Percentiles rank a stretch among this genome's conserved stretches.
phyloP scores from a whole-genome alignment of 768 basidiomycete species.

The Auriculariales sp. region DNA sequence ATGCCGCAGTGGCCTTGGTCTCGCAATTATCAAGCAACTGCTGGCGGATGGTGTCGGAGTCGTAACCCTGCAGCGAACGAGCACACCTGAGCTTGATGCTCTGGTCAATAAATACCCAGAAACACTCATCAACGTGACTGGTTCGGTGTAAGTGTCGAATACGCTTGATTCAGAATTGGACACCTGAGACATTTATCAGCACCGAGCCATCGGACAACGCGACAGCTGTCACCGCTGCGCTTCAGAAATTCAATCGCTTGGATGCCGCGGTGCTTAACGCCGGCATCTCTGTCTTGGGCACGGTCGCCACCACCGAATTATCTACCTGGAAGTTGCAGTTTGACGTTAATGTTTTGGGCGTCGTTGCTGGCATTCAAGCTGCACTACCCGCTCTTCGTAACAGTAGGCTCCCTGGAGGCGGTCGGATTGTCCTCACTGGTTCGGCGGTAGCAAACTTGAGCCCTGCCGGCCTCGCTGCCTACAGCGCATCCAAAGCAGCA shows the following conservation, averaged over 20 bases:
- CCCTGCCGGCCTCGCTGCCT: conserved; percentile 56
- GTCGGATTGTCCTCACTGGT: conserved; percentile 67
- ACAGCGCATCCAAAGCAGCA: conserved; percentile 76
- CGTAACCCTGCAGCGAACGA: conserved; percentile 62
- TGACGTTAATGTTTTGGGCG: conserved; percentile 79
- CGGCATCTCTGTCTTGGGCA: conserved; percentile 61
- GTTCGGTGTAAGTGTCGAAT: conserved; percentile 53
- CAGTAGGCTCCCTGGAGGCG: conserved; percentile 38
- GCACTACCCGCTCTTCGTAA: conserved; percentile 55
- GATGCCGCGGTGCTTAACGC: conserved; percentile 79
- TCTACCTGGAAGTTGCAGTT: conserved; percentile 58
- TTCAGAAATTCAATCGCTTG: conserved; percentile 41
- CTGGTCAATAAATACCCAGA: conserved; percentile 26
- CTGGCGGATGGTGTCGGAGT: conserved; percentile 50
- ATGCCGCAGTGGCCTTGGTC: conserved; percentile 51
- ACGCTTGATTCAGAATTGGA: conserved; percentile 22
- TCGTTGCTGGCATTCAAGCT: conserved; percentile 52
- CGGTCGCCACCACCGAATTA: conserved; percentile 33
- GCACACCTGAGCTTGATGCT: conserved; percentile 44
- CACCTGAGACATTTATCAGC: no score
- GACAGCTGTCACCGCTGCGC: conserved; percentile 36
- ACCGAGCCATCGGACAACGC: conserved; percentile 39
- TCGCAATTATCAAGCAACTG: conserved; percentile 55
- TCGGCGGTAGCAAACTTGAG: conserved; percentile 44
- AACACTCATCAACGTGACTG: conserved; percentile 39